These are phyloP conservation scores for Oryza coarctata DNA, from an alignment of 176 grass and related monocot species.

Conservation along the genomic window DNA sequence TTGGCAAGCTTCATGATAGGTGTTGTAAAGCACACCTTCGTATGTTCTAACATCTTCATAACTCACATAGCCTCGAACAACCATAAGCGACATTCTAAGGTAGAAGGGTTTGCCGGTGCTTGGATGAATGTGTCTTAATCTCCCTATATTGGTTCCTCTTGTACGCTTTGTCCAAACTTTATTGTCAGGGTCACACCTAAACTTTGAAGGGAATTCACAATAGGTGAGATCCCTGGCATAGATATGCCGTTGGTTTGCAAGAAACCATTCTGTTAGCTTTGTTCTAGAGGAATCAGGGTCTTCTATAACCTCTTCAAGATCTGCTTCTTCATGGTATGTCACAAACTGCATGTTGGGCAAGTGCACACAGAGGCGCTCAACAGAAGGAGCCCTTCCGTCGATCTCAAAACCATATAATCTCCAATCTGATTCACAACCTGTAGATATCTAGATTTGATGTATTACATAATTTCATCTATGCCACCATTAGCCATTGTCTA, in stretches of 20 bases:
- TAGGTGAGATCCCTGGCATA: neutral
- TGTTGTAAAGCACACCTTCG: neutral
- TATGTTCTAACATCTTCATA: neutral
- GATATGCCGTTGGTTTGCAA: too few species aligned
- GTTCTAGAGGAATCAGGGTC: accelerated
- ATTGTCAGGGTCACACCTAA: neutral
- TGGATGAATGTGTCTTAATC: neutral
- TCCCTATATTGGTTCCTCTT: too few species aligned
- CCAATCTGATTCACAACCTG: neutral
- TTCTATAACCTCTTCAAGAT: accelerated
- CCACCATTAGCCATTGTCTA: neutral
- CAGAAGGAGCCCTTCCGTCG: neutral
- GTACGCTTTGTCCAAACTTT: neutral
- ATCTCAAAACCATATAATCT: neutral
- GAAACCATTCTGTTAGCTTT: neutral
- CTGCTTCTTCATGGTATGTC: neutral
- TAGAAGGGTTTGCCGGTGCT: neutral
- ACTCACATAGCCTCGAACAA: neutral
- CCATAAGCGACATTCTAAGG: neutral
- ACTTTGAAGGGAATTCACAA: neutral
- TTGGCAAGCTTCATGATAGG: neutral
- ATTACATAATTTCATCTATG: neutral
- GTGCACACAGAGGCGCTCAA: neutral
- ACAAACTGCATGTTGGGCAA: neutral
- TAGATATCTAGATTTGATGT: neutral